Evolutionary conservation across 495 filamentous ascomycete genomes (phyloP).

Genomic region (Apodospora peruviana): DNA sequence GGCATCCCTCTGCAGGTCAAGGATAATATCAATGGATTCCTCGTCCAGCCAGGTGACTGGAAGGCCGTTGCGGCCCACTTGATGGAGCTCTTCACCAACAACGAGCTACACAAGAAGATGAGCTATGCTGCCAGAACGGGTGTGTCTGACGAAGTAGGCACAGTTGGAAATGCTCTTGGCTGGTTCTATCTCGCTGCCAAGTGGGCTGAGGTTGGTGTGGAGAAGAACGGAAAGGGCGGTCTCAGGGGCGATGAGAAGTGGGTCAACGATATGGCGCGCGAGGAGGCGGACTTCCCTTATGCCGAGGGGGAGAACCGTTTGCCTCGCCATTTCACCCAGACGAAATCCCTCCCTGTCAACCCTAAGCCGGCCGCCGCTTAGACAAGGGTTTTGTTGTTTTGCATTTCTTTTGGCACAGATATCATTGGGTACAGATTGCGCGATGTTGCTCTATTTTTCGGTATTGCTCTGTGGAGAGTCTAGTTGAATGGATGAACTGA

Average conservation of each 20-base stretch:
- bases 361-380: slow-evolving; percentile 2
- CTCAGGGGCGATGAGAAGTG: slow-evolving; percentile 49
- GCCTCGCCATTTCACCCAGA: slow-evolving; percentile 39
- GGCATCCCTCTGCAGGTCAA: slow-evolving; percentile 80
- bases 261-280: slow-evolving; percentile 76
- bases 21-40: slow-evolving; percentile 67
- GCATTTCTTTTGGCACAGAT: not conserved
- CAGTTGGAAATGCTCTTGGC: slow-evolving; percentile 69
- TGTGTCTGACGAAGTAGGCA: slow-evolving; percentile 79
- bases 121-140: slow-evolving; percentile 56
- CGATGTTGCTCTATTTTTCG: not conserved
- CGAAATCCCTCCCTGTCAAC: slow-evolving; percentile 15
- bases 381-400: not conserved
- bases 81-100: slow-evolving; percentile 62
- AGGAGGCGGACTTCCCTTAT: slow-evolving; percentile 57
- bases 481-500: no score
- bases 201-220: slow-evolving; percentile 41
- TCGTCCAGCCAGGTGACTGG: slow-evolving; percentile 69
- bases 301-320: slow-evolving; percentile 56
- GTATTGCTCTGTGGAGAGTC: no score
- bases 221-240: slow-evolving; percentile 31
- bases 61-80: slow-evolving; percentile 68
- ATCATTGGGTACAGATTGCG: not conserved
- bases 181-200: slow-evolving; percentile 75
- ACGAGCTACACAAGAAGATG: slow-evolving; percentile 60